Evolutionary conservation across 2,329 filamentous ascomycete genomes (phyloP), one percentile per base, ranked within the genome.

Genomic region (Colletotrichum trifolii): DNA sequence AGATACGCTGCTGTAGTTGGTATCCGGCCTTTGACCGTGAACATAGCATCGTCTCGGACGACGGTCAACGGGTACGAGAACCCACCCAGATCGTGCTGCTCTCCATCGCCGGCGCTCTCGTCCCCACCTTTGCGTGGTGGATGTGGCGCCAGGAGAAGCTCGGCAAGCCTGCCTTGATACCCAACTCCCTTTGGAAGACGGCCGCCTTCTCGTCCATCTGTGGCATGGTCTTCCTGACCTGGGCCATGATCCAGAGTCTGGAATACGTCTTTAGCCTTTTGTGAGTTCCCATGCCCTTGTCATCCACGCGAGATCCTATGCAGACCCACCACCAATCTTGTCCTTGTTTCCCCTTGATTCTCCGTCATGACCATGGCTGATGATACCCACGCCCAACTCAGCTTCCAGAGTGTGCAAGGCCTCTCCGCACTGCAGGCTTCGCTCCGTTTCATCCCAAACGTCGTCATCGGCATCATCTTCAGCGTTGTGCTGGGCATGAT

Each of bases 171-270:
- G 86, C 86, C 0, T 72, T 90, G 8, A 89, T 90, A 25, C 88
- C 88, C 0, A 89, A 90, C 71, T 82, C 81, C 0, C 74, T 90
- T 0, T 90, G 88, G 88, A 79, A 75, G n/a, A 88, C 87, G 48
- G 72, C 74, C 0, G 74, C 83, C 3, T 90, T 90, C 69, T 82
- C 84, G 0, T 80, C 76, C 34, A 82, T 87, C 17, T 90, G 87
- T 69, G 68, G 82, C 4, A 83, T 79, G 5, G 77, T 86, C 1
- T 71, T 82, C 5, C 66, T 86, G 4, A 78, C 82, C 0, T 82
- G 75, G 61, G 82, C 79, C 0, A 80, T 82, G 0, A 64, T 82
- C 6, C 82, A 83, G 50, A 76, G 76, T 0, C 77, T 84, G 68
- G 83, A 86, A 67, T 73, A 81, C 0, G 83, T 82, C 53, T 71